A percentile compares a stretch with the other conserved stretches of the same genome.
Evolutionary conservation across 1,284 basidiomycete species (phyloP).

Genomic region (Wolfiporia cocos): DNA sequence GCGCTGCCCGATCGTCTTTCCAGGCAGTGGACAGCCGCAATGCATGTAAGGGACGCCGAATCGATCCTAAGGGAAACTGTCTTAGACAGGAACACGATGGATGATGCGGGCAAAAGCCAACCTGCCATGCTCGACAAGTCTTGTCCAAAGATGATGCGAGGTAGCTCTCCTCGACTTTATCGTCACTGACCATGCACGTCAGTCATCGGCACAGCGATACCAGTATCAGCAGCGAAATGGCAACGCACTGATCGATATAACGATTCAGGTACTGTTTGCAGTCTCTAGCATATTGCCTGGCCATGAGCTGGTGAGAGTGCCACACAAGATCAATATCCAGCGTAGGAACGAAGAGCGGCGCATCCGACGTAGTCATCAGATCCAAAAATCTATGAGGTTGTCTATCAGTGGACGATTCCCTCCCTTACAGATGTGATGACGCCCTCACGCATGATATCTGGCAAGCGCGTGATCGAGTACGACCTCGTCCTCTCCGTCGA

Average conservation of each 20-base stretch:
- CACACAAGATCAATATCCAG: slow-evolving; percentile 40
- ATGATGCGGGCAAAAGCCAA: slow-evolving; percentile 6
- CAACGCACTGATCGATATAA: slow-evolving; percentile 21
- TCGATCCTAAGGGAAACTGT: slow-evolving; percentile 12
- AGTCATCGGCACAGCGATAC: too few species aligned
- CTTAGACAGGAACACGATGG: not conserved
- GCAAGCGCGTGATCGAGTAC: slow-evolving; percentile 14
- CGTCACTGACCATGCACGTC: slow-evolving; percentile 20
- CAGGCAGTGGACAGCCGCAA: slow-evolving; percentile 21
- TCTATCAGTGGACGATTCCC: not conserved
- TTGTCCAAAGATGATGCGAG: slow-evolving; percentile 30
- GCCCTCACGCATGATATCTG: slow-evolving; percentile 16
- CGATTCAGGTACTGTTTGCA: slow-evolving; percentile 4
- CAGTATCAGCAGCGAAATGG: too few species aligned
- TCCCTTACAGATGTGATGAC: not conserved
- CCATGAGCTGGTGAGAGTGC: slow-evolving; percentile 12
- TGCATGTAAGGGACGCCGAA: slow-evolving; percentile 21
- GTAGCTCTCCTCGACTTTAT: slow-evolving; percentile 26
- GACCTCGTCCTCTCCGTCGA: slow-evolving; percentile 15
- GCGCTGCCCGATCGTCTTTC: slow-evolving; percentile 10
- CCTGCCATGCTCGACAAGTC: slow-evolving; percentile 28
- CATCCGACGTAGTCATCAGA: slow-evolving; percentile 29
- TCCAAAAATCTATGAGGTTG: slow-evolving; percentile 31
- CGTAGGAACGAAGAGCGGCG: slow-evolving; percentile 31
- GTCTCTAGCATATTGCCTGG: slow-evolving; percentile 3